These are phyloP conservation scores for Ogataea methanolica DNA, from an alignment of 805 yeast genomes.

Conservation along the genomic window DNA sequence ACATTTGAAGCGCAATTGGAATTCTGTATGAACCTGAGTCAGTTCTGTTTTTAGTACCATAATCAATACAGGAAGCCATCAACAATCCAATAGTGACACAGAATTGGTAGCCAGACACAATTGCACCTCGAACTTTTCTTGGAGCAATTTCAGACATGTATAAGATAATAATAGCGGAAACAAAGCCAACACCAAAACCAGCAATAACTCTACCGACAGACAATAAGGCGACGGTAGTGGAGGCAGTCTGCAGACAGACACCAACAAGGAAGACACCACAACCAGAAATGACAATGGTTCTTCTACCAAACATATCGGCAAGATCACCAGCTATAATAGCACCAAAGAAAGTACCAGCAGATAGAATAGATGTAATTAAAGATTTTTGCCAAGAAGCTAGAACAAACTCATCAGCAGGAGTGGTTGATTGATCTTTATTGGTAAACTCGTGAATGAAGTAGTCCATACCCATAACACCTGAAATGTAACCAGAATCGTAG, in stretches of 20 bases:
- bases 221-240: slow-evolving; percentile 21
- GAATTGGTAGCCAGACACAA: slow-evolving; percentile 29
- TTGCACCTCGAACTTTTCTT: slow-evolving; percentile 28
- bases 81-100: slow-evolving; percentile 25
- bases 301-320: slow-evolving; percentile 40
- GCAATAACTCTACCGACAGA: slow-evolving; percentile 32
- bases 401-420: slow-evolving; percentile 15
- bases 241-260: slow-evolving; percentile 23
- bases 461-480: slow-evolving; percentile 62
- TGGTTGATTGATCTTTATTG: slow-evolving; percentile 15
- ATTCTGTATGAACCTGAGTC: slow-evolving; percentile 29
- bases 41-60: slow-evolving; percentile 30
- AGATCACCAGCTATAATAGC: slow-evolving; percentile 54
- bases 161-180: slow-evolving; percentile 32
- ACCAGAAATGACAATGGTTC: slow-evolving; percentile 33
- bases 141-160: slow-evolving; percentile 33
- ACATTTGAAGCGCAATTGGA: slow-evolving; percentile 33
- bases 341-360: slow-evolving; percentile 69
- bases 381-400: slow-evolving; percentile 30
- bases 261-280: slow-evolving; percentile 33
- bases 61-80: slow-evolving; percentile 34
- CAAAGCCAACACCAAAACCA: slow-evolving; percentile 34
- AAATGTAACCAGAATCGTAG: slow-evolving; percentile 46
- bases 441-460: slow-evolving; percentile 33
- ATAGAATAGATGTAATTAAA: slow-evolving; percentile 66